Evolutionary conservation across 2,329 filamentous ascomycete genomes (phyloP).

Genomic region (Neofusicoccum sp.): DNA sequence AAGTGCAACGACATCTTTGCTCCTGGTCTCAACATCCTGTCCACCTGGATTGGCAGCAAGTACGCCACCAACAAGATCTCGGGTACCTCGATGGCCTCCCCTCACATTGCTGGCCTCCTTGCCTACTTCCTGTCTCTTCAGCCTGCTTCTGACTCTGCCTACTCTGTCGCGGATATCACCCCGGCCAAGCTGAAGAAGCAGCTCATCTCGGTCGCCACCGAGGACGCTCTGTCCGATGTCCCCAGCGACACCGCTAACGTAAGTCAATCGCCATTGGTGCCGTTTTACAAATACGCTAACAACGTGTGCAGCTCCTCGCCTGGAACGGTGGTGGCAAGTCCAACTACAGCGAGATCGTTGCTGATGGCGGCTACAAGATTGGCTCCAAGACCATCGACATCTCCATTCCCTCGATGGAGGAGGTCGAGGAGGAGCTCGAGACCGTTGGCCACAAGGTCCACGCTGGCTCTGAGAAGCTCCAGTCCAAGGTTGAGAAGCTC

Average conservation of each 20-base stretch:
- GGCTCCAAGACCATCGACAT: slow-evolving; percentile 27
- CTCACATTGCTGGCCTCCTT: slow-evolving; percentile 92
- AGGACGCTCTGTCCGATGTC: slow-evolving; percentile 76
- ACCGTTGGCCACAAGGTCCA: slow-evolving; percentile 39
- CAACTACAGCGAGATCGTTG: slow-evolving; percentile 86
- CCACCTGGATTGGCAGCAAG: slow-evolving; percentile 97
- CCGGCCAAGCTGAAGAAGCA: slow-evolving; percentile 92
- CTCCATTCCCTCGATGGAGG: slow-evolving; percentile 28
- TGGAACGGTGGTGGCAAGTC: slow-evolving; percentile 97
- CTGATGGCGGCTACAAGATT: slow-evolving; percentile 70
- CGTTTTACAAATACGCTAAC: slow-evolving; percentile 28
- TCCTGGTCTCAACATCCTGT: slow-evolving; percentile 93
- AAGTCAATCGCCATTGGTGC: slow-evolving; percentile 35
- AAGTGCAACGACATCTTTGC: slow-evolving; percentile 99
- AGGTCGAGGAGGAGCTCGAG: slow-evolving; percentile 35
- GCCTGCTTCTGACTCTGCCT: slow-evolving; percentile 86
- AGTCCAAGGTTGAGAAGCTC: slow-evolving; percentile 53
- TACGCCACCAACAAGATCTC: slow-evolving; percentile 98
- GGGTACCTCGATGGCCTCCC: slow-evolving; percentile 98
- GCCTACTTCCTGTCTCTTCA: slow-evolving; percentile 98
- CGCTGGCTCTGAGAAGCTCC: slow-evolving; percentile 43
- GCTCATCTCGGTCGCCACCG: slow-evolving; percentile 81
- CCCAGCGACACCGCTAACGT: slow-evolving; percentile 84
- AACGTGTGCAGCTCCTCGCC: slow-evolving; percentile 67
- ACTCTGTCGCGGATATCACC: slow-evolving; percentile 84